These are phyloP conservation scores for Microdochium nivale DNA, from an alignment of 2,329 filamentous ascomycete species.

Conservation along the genomic window DNA sequence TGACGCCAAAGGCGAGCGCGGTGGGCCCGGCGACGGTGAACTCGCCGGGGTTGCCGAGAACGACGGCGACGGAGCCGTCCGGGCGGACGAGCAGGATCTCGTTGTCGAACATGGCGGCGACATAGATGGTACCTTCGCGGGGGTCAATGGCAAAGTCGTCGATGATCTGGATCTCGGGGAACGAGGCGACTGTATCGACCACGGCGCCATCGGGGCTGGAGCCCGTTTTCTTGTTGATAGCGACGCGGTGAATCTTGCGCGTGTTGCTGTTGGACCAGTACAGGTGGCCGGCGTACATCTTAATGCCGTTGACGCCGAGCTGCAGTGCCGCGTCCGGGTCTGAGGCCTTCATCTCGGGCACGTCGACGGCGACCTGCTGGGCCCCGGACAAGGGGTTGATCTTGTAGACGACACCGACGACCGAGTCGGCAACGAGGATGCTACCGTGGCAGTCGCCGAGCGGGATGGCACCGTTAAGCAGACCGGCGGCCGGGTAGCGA, in stretches of 20 bases:
- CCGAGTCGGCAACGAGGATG: conserved; percentile 17
- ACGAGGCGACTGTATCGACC: conserved; percentile 7
- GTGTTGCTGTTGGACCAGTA: conserved; percentile 18
- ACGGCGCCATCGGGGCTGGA: conserved; percentile 5
- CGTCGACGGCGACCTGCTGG: conserved; percentile 9
- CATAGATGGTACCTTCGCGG: conserved; percentile 8
- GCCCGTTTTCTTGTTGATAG: conserved; percentile 6
- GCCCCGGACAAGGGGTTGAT: conserved; percentile 12
- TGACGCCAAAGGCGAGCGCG: conserved; percentile 12
- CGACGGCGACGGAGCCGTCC: conserved; percentile 6
- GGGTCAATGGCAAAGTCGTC: conserved; percentile 15
- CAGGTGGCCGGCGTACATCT: conserved; percentile 12
- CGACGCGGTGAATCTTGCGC: conserved; percentile 9
- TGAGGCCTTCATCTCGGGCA: conserved; percentile 13
- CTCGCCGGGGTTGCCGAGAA: conserved; percentile 6
- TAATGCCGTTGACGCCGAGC: conserved; percentile 18
- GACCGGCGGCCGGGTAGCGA: conserved; percentile 7
- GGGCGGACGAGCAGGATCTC: conserved; percentile 7
- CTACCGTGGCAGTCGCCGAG: conserved; percentile 2
- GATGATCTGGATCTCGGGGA: conserved; percentile 9
- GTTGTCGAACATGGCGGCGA: conserved; percentile 11
- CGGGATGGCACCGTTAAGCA: conserved; percentile 16
- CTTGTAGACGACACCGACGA: conserved; percentile 14
- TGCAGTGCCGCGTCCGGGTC: conserved; percentile 2
- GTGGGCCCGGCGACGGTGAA: conserved; percentile 11